phyloP scores from a whole-genome alignment of 2,329 filamentous ascomycete species.

The Sphaerostilbella broomeana region DNA sequence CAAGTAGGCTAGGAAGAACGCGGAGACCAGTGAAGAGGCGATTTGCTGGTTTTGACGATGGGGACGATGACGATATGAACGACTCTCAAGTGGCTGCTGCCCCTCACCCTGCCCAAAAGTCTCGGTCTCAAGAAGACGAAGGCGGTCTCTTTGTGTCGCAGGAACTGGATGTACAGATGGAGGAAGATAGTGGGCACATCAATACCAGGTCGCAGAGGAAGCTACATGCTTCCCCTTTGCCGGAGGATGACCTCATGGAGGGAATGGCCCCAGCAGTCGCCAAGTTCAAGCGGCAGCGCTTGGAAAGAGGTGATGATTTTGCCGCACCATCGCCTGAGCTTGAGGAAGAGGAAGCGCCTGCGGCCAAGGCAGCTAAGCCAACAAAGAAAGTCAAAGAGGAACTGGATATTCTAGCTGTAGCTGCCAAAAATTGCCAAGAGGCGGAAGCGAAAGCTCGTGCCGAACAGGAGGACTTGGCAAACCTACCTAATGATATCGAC shows the following conservation, averaged over 20 bases:
- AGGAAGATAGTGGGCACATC: slow-evolving; percentile 18
- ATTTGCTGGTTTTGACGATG: slow-evolving; percentile 65
- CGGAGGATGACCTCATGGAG: slow-evolving; percentile 56
- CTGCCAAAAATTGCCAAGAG: slow-evolving; percentile 53
- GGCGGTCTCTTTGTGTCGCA: slow-evolving; percentile 54
- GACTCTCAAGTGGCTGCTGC: slow-evolving; percentile 11
- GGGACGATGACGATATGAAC: slow-evolving; percentile 34
- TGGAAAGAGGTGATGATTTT: slow-evolving; percentile 51
- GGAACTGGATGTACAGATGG: slow-evolving; percentile 23
- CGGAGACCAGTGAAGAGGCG: slow-evolving; percentile 43
- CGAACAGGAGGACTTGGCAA: slow-evolving; percentile 48
- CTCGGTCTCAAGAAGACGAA: slow-evolving; percentile 26
- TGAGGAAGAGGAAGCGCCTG: slow-evolving; percentile 16
- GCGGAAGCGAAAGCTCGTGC: slow-evolving; percentile 57
- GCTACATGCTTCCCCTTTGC: slow-evolving; percentile 35
- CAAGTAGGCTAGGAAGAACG: slow-evolving; percentile 17
- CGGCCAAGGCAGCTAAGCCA: slow-evolving; percentile 13
- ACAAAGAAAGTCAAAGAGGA: slow-evolving; percentile 52
- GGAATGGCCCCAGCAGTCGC: slow-evolving; percentile 69
- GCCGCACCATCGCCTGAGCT: slow-evolving; percentile 23
- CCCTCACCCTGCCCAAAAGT: slow-evolving; percentile 5
- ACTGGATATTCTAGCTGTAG: slow-evolving; percentile 62
- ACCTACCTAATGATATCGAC: slow-evolving; percentile 57
- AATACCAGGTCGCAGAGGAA: slow-evolving; percentile 35
- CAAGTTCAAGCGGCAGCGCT: slow-evolving; percentile 69